These are phyloP conservation scores for Mycena sanguinolenta DNA, from an alignment of 768 basidiomycete genomes.

Conservation along the genomic window DNA sequence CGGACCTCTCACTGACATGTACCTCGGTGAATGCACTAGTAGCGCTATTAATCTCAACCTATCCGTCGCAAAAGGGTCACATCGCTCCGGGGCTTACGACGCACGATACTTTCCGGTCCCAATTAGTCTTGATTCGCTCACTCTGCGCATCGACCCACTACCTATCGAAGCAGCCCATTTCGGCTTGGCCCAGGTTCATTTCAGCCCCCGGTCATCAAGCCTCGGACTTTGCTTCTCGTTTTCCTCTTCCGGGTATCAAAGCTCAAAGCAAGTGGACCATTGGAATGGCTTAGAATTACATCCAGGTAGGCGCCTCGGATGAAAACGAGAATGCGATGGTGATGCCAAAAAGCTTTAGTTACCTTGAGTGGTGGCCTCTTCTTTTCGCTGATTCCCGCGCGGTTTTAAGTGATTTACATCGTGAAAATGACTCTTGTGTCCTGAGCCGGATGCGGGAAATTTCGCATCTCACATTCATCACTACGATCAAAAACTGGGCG, in stretches of 20 bases:
- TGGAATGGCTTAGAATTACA: background rate
- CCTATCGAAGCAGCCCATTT: background rate
- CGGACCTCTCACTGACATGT: background rate
- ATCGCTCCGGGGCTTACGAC: conserved; percentile 7
- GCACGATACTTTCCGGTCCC: background rate
- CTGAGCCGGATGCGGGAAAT: background rate
- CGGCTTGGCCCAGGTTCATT: conserved; percentile 5
- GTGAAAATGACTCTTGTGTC: background rate
- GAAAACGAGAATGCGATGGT: conserved; percentile 21
- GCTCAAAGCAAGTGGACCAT: conserved; percentile 3
- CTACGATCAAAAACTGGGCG: too few species aligned
- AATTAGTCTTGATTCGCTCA: background rate
- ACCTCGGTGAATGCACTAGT: background rate
- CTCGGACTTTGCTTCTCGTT: conserved; percentile 29
- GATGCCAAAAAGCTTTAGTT: conserved; percentile 32
- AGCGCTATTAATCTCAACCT: conserved; percentile 4
- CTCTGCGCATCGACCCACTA: conserved; percentile 11
- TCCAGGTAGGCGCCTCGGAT: conserved; percentile 24
- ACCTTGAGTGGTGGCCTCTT: conserved; percentile 13
- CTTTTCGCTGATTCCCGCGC: conserved; percentile 17
- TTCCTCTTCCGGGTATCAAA: conserved; percentile 33
- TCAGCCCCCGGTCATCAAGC: conserved; percentile 28
- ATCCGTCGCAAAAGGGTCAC: background rate
- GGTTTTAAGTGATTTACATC: conserved; percentile 3
- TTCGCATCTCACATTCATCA: background rate